Evolutionary conservation across 2,329 filamentous ascomycete genomes (phyloP).

Genomic region (Alternaria arborescens): DNA sequence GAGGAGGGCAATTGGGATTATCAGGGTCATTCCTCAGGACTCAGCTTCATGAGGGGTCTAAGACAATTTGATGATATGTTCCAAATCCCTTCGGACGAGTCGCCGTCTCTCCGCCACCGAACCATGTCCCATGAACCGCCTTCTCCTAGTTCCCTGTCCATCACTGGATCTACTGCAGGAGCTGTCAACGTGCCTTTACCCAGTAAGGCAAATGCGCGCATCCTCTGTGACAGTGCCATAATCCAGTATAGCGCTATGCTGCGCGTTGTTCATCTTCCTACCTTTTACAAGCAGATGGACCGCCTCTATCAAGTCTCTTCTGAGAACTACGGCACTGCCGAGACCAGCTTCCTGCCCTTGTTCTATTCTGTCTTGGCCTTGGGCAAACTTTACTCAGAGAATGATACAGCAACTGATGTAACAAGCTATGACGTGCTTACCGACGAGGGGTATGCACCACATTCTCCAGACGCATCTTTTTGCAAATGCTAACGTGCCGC

Average conservation of each 20-base stretch:
- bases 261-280: constrained; percentile 81
- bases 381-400: constrained; percentile 57
- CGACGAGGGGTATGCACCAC: constrained; percentile 54
- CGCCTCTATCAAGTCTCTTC: constrained; percentile 74
- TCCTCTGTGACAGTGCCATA: constrained; percentile 67
- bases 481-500: constrained; percentile 22
- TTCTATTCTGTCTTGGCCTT: constrained; percentile 59
- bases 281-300: constrained; percentile 80
- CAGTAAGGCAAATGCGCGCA: constrained; percentile 63
- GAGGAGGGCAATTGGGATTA: constrained; percentile 95
- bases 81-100: constrained; percentile 66
- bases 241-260: constrained; percentile 70
- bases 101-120: constrained; percentile 65
- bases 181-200: constrained; percentile 69
- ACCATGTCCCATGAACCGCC: constrained; percentile 70
- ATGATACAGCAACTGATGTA: constrained; percentile 47
- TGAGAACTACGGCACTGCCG: constrained; percentile 56
- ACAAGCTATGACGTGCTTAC: constrained; percentile 57
- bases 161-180: constrained; percentile 56
- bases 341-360: constrained; percentile 59
- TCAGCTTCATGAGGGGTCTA: constrained; percentile 87
- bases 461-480: background rate
- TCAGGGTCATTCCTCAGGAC: constrained; percentile 89
- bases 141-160: constrained; percentile 74
- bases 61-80: constrained; percentile 85